Base-by-base conservation (phyloP, 495 filamentous ascomycete genomes). In the Viridothelium virens region DNA sequence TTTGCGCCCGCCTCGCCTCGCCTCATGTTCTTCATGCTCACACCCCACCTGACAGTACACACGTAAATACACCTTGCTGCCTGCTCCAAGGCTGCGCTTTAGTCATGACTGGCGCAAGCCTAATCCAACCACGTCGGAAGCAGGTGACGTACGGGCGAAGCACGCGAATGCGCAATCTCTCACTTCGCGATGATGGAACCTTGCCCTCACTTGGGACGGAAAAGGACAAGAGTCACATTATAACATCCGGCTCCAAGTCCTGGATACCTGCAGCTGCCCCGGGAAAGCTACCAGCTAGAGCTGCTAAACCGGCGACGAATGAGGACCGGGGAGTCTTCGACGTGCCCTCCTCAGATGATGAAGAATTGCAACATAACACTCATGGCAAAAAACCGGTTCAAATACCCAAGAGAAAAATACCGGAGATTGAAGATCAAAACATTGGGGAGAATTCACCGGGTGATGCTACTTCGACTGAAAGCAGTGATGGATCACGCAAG, bases 311-410 rank as follows among this genome's bases (percentile, higher is more conserved):
- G 0, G 14, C 53, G 7, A 36, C 53, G 18, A 46, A 38, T 1
- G 34, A 59, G 31, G 61, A 65, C 34, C 37, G 46, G 14, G 68
- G 66, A 56, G 67, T 66, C 1, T 76, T 77, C 48, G 74, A 76
- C 59, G 67, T 76, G 11, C 72, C 75, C 25, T 71, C 69, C 1
- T 75, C 75, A 1, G 70, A 69, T 10, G 72, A 77, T 7, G 73
- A 75, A 38, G 56, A 38, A 59, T 36, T 31, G 33, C 25, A 3
- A 10, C 53, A 5, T 10, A 33, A 34, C 3, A 7, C 53, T 7
- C 31, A 4, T 7, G 53, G 5, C 25, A 59, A 33, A 31, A 59
- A 11, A 18, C 6, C 10, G 11, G 5, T 7, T 7, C 18, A 18
- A 56, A 37, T 18, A 11, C 3, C 44, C 7, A 59, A 41, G 14